Conservation (phyloP, 78 protist species). For the Bigelowiella natans region DNA sequence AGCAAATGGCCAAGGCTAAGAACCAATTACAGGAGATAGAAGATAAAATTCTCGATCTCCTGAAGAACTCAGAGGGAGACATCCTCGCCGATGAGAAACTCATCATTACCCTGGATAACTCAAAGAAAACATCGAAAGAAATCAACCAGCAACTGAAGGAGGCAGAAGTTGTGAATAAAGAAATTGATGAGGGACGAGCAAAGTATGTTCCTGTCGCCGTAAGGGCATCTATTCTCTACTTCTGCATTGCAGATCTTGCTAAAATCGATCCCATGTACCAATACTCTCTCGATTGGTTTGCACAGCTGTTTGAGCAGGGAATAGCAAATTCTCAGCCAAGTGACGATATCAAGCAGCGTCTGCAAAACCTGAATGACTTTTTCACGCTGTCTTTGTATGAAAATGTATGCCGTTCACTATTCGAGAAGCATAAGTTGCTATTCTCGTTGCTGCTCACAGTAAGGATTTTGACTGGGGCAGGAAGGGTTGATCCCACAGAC, state of each 20-base stretch:
- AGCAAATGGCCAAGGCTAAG: constrained; percentile 41
- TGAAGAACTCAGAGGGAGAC: constrained; percentile 39
- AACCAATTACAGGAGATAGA: constrained; percentile 55
- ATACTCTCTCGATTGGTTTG: constrained; percentile 49
- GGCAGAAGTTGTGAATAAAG: constrained; percentile 50
- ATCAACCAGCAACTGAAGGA: constrained; percentile 36
- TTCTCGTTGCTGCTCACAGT: constrained; percentile 45
- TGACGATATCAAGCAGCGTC: constrained; percentile 15
- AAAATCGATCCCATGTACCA: constrained; percentile 68
- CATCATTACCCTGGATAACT: constrained; percentile 57
- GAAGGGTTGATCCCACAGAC: constrained; percentile 17
- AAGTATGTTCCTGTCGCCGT: constrained; percentile 55
- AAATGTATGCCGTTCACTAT: constrained; percentile 52
- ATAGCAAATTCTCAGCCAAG: constrained; percentile 3
- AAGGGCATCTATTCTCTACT: constrained; percentile 47
- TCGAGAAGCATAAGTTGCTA: constrained; percentile 45
- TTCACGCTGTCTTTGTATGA: constrained; percentile 26
- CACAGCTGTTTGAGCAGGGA: constrained; percentile 23
- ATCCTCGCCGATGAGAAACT: constrained; percentile 72
- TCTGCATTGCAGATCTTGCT: constrained; percentile 46
- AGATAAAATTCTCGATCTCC: constrained; percentile 55
- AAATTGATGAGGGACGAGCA: constrained; percentile 46
- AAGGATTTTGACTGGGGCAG: constrained; percentile 22
- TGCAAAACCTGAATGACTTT: constrained; percentile 11
- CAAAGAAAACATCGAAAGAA: constrained; percentile 51